Percentiles rank a stretch among this genome's conserved stretches.
Evolutionary conservation across 2,329 filamentous ascomycete genomes (phyloP).

Genomic region (Epichloe hybrida): DNA sequence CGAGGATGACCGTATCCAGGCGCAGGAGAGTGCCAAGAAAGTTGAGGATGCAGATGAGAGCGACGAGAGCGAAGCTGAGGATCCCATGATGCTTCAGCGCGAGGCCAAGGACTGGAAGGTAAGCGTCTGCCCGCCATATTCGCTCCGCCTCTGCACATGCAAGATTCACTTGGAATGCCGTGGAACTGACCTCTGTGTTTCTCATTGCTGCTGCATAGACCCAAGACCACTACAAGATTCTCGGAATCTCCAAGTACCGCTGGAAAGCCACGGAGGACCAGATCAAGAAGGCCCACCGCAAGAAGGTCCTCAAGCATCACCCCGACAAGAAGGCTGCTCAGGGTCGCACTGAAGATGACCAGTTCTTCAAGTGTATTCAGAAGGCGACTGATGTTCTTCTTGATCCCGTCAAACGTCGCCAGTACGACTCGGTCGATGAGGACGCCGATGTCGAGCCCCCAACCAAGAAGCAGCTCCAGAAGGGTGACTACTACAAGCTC

Average conservation of each 20-base stretch:
- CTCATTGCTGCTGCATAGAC: constrained; percentile 31
- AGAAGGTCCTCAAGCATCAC: constrained; percentile 98
- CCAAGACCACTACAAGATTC: constrained; percentile 96
- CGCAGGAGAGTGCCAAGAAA: constrained; percentile 88
- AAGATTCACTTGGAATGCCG: neutral
- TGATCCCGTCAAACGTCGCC: constrained; percentile 81
- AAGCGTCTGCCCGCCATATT: constrained; percentile 13
- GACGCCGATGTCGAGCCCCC: constrained; percentile 85
- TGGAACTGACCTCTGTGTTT: neutral
- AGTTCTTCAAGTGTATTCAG: constrained; percentile 99
- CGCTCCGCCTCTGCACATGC: too few species aligned
- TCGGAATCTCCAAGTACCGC: constrained; percentile 85
- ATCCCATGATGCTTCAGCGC: constrained; percentile 78
- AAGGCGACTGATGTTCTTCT: constrained; percentile 89
- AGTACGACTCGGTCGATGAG: constrained; percentile 95
- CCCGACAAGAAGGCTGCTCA: constrained; percentile 96
- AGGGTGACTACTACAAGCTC: constrained; percentile 88
- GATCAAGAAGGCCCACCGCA: constrained; percentile 97
- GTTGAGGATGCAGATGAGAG: constrained; percentile 81
- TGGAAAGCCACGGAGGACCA: constrained; percentile 90
- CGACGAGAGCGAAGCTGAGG: constrained; percentile 88
- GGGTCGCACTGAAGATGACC: constrained; percentile 80
- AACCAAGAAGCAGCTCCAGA: constrained; percentile 75
- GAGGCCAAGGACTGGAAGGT: constrained; percentile 99
- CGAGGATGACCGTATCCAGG: constrained; percentile 95